These are phyloP conservation scores for Tilletiaria anomala DNA, from an alignment of 1,284 basidiomycete genomes.

Conservation along the genomic window DNA sequence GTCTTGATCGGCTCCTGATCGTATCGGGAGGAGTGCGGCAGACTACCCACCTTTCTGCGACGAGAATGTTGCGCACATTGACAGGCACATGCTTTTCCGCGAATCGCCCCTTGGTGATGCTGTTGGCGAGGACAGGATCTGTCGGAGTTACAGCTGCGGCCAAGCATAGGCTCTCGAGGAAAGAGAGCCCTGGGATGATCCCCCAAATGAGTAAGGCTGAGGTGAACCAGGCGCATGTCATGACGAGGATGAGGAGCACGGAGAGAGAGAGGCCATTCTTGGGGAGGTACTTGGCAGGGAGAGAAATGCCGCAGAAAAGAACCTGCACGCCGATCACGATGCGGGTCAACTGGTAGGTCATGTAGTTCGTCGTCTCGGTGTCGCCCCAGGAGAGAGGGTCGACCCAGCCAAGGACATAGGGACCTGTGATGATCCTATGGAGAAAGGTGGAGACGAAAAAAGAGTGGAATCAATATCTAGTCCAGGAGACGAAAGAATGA, in stretches of 20 bases:
- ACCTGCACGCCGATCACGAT: constrained; percentile 38
- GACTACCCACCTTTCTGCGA: too few relatives aligned
- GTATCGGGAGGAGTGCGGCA: too few relatives aligned
- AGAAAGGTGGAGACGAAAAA: background rate
- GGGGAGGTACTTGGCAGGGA: constrained; percentile 38
- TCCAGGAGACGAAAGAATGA: background rate
- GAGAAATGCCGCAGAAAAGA: constrained; percentile 41
- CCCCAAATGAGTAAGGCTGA: constrained; percentile 38
- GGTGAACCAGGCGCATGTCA: constrained; percentile 42
- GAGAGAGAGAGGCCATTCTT: constrained; percentile 31
- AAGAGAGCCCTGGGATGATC: constrained; percentile 38
- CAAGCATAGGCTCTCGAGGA: constrained; percentile 40
- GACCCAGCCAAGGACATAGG: constrained; percentile 34
- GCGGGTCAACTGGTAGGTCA: constrained; percentile 41
- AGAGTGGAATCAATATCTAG: background rate
- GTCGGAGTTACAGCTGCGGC: constrained; percentile 42
- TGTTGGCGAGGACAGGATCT: constrained; percentile 40
- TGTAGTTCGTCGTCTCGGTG: constrained; percentile 12
- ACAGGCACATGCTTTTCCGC: constrained; percentile 41
- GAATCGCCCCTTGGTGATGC: constrained; percentile 39
- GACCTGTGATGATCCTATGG: constrained; percentile 24
- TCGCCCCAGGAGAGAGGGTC: constrained; percentile 27
- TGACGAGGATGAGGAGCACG: constrained; percentile 39
- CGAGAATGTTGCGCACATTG: constrained; percentile 39
- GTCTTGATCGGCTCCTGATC: too few relatives aligned